Evolutionary conservation across 495 filamentous ascomycete species (phyloP), one percentile per base, ranked within the genome.

Genomic region (Aspergillus ostianus): DNA sequence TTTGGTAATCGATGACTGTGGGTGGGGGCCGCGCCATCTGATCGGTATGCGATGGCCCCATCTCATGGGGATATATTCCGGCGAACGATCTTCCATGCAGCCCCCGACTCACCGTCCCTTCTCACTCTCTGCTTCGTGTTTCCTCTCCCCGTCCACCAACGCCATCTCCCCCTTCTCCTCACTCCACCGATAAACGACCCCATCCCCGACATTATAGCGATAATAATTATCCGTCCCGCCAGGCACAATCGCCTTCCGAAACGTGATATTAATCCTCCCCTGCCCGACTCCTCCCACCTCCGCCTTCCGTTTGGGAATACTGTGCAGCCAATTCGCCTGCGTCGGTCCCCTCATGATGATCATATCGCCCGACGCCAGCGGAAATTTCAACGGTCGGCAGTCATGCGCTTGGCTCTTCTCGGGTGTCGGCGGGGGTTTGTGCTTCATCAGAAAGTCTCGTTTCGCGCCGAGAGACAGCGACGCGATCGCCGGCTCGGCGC

Each of bases 151-250:
- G 13, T 52, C 20, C 21, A 23, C 23, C 19, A 23, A 47, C 26
- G 68, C 73, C 87, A 90, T 90, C 72, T 84, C 77, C 60, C 76
- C 63, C 54, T 59, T 66, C 19, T 17, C 64, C 13, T 77, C 73
- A 70, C 85, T 77, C 88, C 89, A 91, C 64, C 75, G 75, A 71
- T 81, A 88, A 7, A 86, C 78, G 3, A 66, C 74, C 10, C 89
- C 87, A 50, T 68, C 74, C 0, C 90, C 88, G 62, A 92, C 86
- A 74, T 92, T 92, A 77, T 92, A 91, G 58, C 73, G 68, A 68
- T 88, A 87, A 67, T 87, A 88, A 70, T 91, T 91, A 65, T 89
- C 83, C 23, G 86, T 92, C 9, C 87, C 86, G 32, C 73, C 86
- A 53, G 78, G 84, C 20, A 85, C 74, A 62, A 88, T 71, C 20